Conservation (phyloP, 2,329 filamentous ascomycete genomes). For the Ophioceras dolichostomum region DNA sequence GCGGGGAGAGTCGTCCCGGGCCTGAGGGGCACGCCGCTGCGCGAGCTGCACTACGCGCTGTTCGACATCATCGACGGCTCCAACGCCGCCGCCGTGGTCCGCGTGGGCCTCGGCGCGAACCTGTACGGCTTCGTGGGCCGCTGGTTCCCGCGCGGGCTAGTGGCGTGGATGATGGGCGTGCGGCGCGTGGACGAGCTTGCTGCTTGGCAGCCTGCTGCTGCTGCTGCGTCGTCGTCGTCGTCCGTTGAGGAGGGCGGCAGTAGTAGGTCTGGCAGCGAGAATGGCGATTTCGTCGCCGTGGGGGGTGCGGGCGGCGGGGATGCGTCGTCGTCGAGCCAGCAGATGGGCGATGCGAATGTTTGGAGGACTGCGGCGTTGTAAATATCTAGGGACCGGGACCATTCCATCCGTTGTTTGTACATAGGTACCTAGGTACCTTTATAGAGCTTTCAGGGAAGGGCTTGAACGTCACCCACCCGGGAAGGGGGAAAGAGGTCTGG, state of each 20-base stretch:
- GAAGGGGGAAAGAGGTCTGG: too few species aligned
- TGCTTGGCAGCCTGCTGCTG: constrained; percentile 35
- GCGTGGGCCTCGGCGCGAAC: constrained; percentile 73
- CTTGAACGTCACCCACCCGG: too few species aligned
- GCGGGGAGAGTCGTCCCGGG: constrained; percentile 45
- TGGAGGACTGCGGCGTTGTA: not conserved
- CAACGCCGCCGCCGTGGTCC: constrained; percentile 43
- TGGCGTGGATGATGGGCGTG: constrained; percentile 91
- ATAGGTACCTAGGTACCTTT: too few species aligned
- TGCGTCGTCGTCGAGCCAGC: too few species aligned
- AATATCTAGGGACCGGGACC: too few species aligned
- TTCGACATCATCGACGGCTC: constrained; percentile 75
- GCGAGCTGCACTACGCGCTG: constrained; percentile 73
- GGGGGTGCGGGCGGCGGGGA: too few species aligned
- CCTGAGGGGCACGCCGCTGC: constrained; percentile 56
- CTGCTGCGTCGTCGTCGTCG: constrained; percentile 19
- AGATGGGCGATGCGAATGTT: not conserved
- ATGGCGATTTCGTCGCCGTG: constrained; percentile 2
- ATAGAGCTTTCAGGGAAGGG: too few species aligned
- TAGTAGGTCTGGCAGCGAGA: constrained; percentile 13
- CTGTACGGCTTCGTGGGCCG: constrained; percentile 77
- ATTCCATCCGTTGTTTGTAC: too few species aligned
- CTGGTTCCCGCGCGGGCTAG: constrained; percentile 63
- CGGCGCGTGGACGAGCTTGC: constrained; percentile 46
- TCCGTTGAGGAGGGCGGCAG: constrained; percentile 13